Evolutionary conservation across 805 yeast species (phyloP).

Genomic region (Yarrowia sp.): DNA sequence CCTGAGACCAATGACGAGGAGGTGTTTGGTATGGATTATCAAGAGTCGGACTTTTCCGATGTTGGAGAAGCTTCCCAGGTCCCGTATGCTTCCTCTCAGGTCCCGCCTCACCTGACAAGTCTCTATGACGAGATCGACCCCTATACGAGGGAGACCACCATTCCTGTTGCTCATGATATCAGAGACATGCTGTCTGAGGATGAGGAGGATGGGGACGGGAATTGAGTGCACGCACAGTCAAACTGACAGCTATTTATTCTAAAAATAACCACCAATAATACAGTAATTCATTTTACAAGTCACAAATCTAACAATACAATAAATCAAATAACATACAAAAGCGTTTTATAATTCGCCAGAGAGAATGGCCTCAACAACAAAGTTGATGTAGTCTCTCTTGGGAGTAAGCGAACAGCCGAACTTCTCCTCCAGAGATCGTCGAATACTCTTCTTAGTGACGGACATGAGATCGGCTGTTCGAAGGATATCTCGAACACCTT

Average conservation of each 20-base stretch:
- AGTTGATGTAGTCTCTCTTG: constrained; percentile 42
- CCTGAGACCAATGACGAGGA: too few relatives aligned
- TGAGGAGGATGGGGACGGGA: too few relatives aligned
- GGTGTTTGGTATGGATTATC: too few relatives aligned
- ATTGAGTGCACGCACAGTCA: too few relatives aligned
- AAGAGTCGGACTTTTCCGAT: too few relatives aligned
- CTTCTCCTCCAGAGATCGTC: constrained; percentile 40
- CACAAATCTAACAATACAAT: not conserved
- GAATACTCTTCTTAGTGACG: constrained; percentile 42
- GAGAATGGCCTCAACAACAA: constrained; percentile 43
- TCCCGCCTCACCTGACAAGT: not conserved
- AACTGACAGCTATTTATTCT: too few relatives aligned
- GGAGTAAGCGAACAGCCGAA: constrained; percentile 39
- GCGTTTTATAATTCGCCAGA: constrained; percentile 40
- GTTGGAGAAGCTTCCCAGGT: too few relatives aligned
- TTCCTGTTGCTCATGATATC: too few relatives aligned
- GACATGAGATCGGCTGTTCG: constrained; percentile 42
- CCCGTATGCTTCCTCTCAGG: too few relatives aligned
- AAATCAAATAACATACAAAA: constrained; percentile 11
- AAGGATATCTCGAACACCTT: constrained; percentile 41
- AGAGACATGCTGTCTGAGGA: too few relatives aligned
- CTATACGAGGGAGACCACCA: not conserved
- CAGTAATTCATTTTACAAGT: too few relatives aligned
- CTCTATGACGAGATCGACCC: not conserved
- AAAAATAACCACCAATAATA: too few relatives aligned